Base-by-base conservation (phyloP, 495 filamentous ascomycete species). In the Talaromyces nanjingensis region DNA sequence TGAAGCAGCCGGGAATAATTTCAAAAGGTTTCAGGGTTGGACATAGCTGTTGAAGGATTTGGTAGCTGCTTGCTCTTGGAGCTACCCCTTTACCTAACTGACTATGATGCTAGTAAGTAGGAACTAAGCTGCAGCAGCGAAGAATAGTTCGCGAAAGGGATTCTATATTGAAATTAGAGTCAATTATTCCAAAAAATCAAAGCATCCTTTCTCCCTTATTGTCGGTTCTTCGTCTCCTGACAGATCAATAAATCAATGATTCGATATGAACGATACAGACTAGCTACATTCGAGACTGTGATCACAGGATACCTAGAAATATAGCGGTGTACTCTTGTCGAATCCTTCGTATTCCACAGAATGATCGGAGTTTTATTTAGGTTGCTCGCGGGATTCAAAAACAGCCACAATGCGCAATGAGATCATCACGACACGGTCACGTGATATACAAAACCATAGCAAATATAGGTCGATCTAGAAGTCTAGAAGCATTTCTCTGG, bases 371-470 rank as follows among this genome's bases (percentile, higher is more conserved):
- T 42, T 39, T 42, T 42, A 16, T 49, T 49, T 20, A 9, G n/a
- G 18, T 49, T 49, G 18, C 20, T 8, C 45, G 45, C 45, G 45
- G 45, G 45, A 49, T 49, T 49, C 45, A 49, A 20, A 49, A 49
- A 49, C 45, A 56, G 53, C 53, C 53, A 29, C 53, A 56, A 56
- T 56, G 24, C 53, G 27, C 53, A 27, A 56, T 29, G 53, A 29
- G 29, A 56, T 56, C 24, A 56, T 29, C 12, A n/a, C 53, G n/a
- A 56, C 53, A 14, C 18, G 29, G 53, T 56, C 53, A 56, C 16
- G n/a, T 29, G 53, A 56, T 56, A 56, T 18, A 54, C 20, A 56
- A 29, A 29, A 56, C 20, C 37, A 42, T 54, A 31, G 8, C 52
- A 29, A 27, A 25, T 16, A 20, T 49, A 20, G 37, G 37, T 42